Percentiles rank a stretch among this genome's conserved stretches.
These are phyloP conservation scores for Penicillium concentricum DNA, from an alignment of 2,329 filamentous ascomycete genomes.

Conservation along the genomic window DNA sequence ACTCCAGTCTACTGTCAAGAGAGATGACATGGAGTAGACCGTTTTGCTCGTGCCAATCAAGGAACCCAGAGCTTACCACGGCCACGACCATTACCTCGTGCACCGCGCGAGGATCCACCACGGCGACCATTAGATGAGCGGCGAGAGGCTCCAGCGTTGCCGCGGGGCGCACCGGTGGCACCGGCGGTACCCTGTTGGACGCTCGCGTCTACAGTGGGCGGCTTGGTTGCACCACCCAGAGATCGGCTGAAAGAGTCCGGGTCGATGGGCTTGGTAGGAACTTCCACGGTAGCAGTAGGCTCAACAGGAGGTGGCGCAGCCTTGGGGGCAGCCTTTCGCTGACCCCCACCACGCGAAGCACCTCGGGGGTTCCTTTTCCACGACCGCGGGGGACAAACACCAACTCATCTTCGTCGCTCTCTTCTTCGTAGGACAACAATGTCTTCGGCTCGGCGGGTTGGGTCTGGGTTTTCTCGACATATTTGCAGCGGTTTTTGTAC, in stretches of 20 bases:
- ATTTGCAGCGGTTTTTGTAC: conserved; percentile 46
- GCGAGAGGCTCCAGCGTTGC: conserved; percentile 35
- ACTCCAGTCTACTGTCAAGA: conserved; percentile 17
- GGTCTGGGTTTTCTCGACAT: conserved; percentile 44
- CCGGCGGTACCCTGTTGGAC: conserved; percentile 26
- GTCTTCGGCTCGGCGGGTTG: conserved; percentile 40
- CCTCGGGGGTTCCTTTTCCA: conserved; percentile 35
- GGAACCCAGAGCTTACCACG: conserved; percentile 48
- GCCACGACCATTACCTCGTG: conserved; percentile 39
- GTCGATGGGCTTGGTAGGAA: conserved; percentile 49
- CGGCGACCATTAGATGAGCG: conserved; percentile 33
- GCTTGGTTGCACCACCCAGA: conserved; percentile 32
- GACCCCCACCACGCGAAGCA: conserved; percentile 26
- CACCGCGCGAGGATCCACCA: conserved; percentile 35
- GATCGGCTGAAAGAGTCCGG: conserved; percentile 50
- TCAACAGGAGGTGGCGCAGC: conserved; percentile 27
- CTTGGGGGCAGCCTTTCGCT: conserved; percentile 31
- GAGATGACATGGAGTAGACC: conserved; percentile 19
- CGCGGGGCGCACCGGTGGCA: conserved; percentile 29
- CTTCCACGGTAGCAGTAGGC: conserved; percentile 35
- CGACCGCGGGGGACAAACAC: conserved; percentile 47
- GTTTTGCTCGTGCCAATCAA: conserved; percentile 31
- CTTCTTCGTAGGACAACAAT: conserved; percentile 48
- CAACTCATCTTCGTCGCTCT: conserved; percentile 50
- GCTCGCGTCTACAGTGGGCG: conserved; percentile 31